Percentiles rank a stretch among this genome's conserved stretches.
Evolutionary conservation across 257 asterid species (phyloP).

Genomic region (Gardenia jasminoides): DNA sequence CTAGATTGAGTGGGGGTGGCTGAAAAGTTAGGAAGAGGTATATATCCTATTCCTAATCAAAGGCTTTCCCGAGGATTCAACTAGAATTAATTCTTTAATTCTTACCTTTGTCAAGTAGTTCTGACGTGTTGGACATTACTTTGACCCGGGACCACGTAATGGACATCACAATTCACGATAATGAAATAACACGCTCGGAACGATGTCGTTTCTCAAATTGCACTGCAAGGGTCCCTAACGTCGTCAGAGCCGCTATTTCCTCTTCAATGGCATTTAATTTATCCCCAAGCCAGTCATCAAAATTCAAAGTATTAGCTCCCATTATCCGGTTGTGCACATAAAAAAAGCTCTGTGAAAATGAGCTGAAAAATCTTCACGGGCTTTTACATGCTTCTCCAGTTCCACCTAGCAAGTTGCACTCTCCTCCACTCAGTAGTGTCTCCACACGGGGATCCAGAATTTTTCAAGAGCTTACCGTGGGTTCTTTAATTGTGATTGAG

Average conservation of each 20-base stretch:
- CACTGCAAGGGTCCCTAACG: too few species aligned
- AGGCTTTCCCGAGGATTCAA: constrained; percentile 8
- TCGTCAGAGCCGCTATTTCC: too few species aligned
- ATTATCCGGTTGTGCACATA: background rate
- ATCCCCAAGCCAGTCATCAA: too few species aligned
- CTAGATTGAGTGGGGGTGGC: constrained; percentile 11
- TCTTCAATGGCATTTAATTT: too few species aligned
- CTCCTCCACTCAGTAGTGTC: background rate
- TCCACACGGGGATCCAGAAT: too few species aligned
- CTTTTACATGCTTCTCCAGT: background rate
- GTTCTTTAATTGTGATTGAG: too few species aligned
- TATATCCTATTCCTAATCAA: background rate
- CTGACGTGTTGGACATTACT: constrained; percentile 20
- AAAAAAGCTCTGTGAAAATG: background rate
- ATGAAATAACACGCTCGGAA: too few species aligned
- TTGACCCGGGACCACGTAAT: background rate
- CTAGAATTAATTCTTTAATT: background rate
- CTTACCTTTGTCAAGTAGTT: background rate
- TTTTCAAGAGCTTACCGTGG: too few species aligned
- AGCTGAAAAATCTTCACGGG: background rate
- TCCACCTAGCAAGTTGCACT: background rate
- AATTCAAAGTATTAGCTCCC: too few species aligned
- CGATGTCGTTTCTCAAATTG: background rate
- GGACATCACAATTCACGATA: too few species aligned
- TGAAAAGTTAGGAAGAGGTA: background rate